Percentiles rank a stretch among this genome's conserved stretches.
Conservation (phyloP, 169 alveolate genomes). For the Eimeria necatrix region DNA sequence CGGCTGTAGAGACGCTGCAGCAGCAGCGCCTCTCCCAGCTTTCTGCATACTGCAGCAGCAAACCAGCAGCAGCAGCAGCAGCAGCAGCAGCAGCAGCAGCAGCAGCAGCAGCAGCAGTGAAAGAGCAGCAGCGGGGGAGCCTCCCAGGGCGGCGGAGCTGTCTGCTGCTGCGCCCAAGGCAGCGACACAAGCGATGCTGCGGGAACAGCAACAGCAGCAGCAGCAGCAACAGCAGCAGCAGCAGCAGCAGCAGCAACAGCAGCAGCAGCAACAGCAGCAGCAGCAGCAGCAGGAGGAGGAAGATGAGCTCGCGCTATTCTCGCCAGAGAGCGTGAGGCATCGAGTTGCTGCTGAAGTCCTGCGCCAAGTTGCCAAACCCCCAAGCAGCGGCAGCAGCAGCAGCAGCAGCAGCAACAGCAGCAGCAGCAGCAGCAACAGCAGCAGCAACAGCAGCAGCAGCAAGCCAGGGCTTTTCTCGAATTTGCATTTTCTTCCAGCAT, state of each 20-base stretch:
- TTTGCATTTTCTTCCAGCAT: background rate
- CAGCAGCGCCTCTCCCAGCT: slow-evolving; percentile 33
- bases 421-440: slow-evolving; percentile 32
- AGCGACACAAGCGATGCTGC: background rate
- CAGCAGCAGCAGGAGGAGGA: background rate
- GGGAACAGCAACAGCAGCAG: too few relatives aligned
- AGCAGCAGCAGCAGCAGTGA: slow-evolving; percentile 27
- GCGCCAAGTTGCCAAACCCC: background rate
- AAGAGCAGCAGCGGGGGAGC: background rate
- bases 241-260: slow-evolving; percentile 12
- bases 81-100: slow-evolving; percentile 40
- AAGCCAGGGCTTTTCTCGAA: background rate
- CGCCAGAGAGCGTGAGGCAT: background rate
- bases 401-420: background rate
- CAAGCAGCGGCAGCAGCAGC: background rate
- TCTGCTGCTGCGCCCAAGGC: too few relatives aligned
- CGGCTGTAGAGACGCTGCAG: slow-evolving; percentile 38
- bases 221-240: slow-evolving; percentile 1
- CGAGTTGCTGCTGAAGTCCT: slow-evolving; percentile 35
- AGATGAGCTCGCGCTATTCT: background rate
- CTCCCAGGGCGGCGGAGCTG: background rate
- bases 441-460: slow-evolving; percentile 27
- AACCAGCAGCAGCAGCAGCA: slow-evolving; percentile 38
- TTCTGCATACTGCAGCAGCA: slow-evolving; percentile 25
- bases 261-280: slow-evolving; percentile 10